Evolutionary conservation across 495 filamentous ascomycete species (phyloP).

Genomic region (Lindgomyces ingoldianus): DNA sequence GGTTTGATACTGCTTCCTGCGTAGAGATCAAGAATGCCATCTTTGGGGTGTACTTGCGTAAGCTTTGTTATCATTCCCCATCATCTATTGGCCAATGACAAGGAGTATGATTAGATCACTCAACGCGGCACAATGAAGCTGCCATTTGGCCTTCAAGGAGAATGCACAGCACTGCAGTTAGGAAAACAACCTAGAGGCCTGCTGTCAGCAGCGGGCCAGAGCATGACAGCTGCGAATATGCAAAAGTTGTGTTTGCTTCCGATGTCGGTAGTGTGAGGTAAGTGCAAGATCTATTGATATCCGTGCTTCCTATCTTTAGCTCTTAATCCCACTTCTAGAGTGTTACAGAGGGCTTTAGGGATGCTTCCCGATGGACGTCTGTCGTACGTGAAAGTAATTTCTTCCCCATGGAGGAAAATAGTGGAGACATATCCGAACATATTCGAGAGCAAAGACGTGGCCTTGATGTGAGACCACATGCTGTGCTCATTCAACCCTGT

Average conservation of each 20-base stretch:
- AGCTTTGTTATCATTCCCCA: not conserved
- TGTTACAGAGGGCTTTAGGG: not conserved
- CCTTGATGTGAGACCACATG: conserved; percentile 14
- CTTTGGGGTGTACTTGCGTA: not conserved
- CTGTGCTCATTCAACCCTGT: not conserved
- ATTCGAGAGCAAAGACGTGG: not conserved
- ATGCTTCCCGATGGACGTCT: not conserved
- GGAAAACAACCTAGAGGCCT: not conserved
- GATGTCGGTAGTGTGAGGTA: conserved; percentile 13
- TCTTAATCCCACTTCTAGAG: not conserved
- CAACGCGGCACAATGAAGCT: not conserved
- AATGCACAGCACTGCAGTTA: not conserved
- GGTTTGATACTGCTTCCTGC: too few species aligned
- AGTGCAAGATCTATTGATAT: not conserved
- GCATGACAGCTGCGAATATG: conserved; percentile 20
- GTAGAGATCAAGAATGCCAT: too few species aligned
- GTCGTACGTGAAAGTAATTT: not conserved
- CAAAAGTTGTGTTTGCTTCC: conserved; percentile 6
- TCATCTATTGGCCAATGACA: not conserved
- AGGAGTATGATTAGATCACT: not conserved
- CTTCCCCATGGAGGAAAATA: not conserved
- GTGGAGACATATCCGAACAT: conserved; percentile 8
- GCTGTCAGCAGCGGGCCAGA: conserved; percentile 6
- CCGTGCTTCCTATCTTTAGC: not conserved
- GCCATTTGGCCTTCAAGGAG: not conserved